These are phyloP conservation scores for Aspergillus steynii DNA, from an alignment of 495 filamentous ascomycete species.

Conservation along the genomic window DNA sequence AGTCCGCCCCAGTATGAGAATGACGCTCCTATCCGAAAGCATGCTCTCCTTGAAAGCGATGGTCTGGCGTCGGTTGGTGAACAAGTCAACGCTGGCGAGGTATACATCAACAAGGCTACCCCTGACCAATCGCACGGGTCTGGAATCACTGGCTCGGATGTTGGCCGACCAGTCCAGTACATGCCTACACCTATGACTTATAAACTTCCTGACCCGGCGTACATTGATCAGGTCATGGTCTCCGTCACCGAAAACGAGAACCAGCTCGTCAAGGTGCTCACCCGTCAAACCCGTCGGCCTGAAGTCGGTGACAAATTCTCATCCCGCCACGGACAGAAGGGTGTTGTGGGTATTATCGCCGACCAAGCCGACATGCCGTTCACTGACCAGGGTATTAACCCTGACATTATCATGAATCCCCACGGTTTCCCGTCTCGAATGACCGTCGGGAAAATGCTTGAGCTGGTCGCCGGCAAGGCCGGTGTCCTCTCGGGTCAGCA, in stretches of 20 bases:
- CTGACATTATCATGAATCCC: slow-evolving; percentile 99
- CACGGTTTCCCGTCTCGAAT: slow-evolving; percentile 99
- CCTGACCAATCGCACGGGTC: slow-evolving; percentile 70
- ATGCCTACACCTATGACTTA: slow-evolving; percentile 75
- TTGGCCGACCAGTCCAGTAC: slow-evolving; percentile 56
- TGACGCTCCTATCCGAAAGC: slow-evolving; percentile 67
- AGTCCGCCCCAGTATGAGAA: slow-evolving; percentile 59
- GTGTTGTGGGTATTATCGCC: slow-evolving; percentile 94
- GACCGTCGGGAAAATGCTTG: slow-evolving; percentile 98
- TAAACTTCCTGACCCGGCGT: slow-evolving; percentile 77
- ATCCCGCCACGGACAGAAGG: slow-evolving; percentile 96
- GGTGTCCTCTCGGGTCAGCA: slow-evolving; percentile 78
- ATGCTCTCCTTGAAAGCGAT: slow-evolving; percentile 71
- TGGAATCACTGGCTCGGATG: slow-evolving; percentile 61
- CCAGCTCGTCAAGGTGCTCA: slow-evolving; percentile 85
- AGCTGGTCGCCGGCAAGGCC: slow-evolving; percentile 92
- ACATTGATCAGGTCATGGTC: slow-evolving; percentile 93
- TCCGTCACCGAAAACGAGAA: slow-evolving; percentile 80
- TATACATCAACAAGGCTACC: slow-evolving; percentile 82
- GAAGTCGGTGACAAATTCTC: slow-evolving; percentile 99
- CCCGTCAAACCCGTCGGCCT: slow-evolving; percentile 86
- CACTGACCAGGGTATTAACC: slow-evolving; percentile 81
- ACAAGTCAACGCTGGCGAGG: slow-evolving; percentile 69
- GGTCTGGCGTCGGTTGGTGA: slow-evolving; percentile 84
- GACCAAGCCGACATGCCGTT: slow-evolving; percentile 98